phyloP scores from a whole-genome alignment of 352 stramenopile genomes.

The Pythium vanterpoolii region DNA sequence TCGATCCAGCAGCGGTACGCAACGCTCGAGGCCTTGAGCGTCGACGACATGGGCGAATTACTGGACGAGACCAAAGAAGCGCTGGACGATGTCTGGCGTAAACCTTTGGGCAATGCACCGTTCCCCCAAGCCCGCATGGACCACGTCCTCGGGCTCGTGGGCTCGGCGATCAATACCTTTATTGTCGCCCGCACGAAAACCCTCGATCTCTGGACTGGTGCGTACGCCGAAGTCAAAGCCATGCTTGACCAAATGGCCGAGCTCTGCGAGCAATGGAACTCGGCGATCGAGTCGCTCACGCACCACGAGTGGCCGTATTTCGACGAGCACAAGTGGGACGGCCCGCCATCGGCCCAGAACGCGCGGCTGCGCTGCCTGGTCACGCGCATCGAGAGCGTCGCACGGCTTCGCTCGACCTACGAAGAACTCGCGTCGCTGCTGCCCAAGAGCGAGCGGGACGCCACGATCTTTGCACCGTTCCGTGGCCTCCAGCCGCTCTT shows the following conservation, averaged over 20 bases:
- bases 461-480: slow-evolving; percentile 72
- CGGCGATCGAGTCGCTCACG: slow-evolving; percentile 73
- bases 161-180: slow-evolving; percentile 67
- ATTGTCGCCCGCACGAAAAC: slow-evolving; percentile 48
- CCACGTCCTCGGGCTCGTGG: slow-evolving; percentile 84
- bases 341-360: slow-evolving; percentile 36
- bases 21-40: slow-evolving; percentile 48
- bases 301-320: slow-evolving; percentile 72
- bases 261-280: slow-evolving; percentile 85
- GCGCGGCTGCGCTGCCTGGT: slow-evolving; percentile 41
- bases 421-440: slow-evolving; percentile 84
- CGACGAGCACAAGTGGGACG: slow-evolving; percentile 81
- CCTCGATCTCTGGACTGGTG: slow-evolving; percentile 65
- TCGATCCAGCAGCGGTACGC: slow-evolving; percentile 79
- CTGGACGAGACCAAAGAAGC: slow-evolving; percentile 83
- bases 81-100: slow-evolving; percentile 89
- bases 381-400: slow-evolving; percentile 74
- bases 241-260: slow-evolving; percentile 55
- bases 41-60: slow-evolving; percentile 83
- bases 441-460: slow-evolving; percentile 29
- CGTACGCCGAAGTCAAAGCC: slow-evolving; percentile 54
- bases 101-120: slow-evolving; percentile 41
- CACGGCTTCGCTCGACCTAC: slow-evolving; percentile 80
- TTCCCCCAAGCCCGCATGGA: slow-evolving; percentile 89
- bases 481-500: slow-evolving; percentile 63